phyloP scores from a whole-genome alignment of 1,139 yeast genomes.

The Citeromyces hawaiiensis region DNA sequence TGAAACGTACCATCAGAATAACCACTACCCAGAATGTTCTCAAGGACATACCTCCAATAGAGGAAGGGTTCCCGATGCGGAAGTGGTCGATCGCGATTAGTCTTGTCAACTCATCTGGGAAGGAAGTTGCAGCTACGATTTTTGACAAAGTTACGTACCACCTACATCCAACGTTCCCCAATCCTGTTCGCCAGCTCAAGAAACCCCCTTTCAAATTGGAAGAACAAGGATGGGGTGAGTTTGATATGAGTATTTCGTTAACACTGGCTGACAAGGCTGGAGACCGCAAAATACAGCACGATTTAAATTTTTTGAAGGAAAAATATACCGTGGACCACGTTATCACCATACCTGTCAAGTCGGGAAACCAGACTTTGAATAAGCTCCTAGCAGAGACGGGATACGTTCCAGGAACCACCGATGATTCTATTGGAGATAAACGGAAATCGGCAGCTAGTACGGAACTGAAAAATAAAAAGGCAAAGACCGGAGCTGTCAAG shows the following conservation, averaged over 20 bases:
- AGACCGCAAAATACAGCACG: constrained; percentile 77
- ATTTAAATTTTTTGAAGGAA: constrained; percentile 73
- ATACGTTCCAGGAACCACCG: constrained; percentile 39
- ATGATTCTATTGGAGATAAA: constrained; percentile 19
- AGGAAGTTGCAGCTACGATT: constrained; percentile 74
- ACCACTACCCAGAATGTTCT: constrained; percentile 79
- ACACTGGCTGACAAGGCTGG: constrained; percentile 80
- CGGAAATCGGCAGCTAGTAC: constrained; percentile 20
- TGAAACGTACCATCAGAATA: constrained; percentile 79
- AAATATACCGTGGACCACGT: constrained; percentile 69
- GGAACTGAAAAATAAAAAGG: constrained; percentile 35
- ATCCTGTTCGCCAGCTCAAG: constrained; percentile 73
- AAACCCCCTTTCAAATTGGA: constrained; percentile 81
- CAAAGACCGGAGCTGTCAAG: constrained; percentile 41
- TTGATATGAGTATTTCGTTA: constrained; percentile 72
- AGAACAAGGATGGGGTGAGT: constrained; percentile 99
- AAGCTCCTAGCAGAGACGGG: constrained; percentile 73
- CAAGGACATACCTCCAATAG: constrained; percentile 76
- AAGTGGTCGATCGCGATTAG: constrained; percentile 77
- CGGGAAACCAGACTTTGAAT: constrained; percentile 61
- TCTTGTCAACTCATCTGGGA: constrained; percentile 67
- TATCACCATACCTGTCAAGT: constrained; percentile 44
- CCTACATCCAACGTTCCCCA: constrained; percentile 88
- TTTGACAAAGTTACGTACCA: constrained; percentile 90
- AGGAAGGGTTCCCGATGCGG: constrained; percentile 91